Evolutionary conservation across 257 asterid species (phyloP).

Genomic region (Asclepias syriaca): DNA sequence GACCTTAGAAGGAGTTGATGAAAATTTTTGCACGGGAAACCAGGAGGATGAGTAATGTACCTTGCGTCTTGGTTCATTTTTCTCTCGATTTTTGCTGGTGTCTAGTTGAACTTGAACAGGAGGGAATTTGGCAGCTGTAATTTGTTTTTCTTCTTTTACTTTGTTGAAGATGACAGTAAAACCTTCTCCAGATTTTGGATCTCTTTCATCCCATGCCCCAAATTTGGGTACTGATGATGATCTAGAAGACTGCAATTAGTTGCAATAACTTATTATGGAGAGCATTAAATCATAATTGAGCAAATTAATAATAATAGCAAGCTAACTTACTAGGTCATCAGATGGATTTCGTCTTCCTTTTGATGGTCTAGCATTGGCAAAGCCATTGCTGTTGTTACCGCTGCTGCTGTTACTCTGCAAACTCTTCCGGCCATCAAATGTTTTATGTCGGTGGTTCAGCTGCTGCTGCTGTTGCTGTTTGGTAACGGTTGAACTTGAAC

Average conservation of each 20-base stretch:
- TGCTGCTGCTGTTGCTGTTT: conserved; percentile 5
- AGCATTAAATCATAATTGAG: background rate
- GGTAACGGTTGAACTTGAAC: background rate
- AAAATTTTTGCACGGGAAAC: background rate
- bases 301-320: background rate
- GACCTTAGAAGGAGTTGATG: background rate
- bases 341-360: conserved; percentile 19
- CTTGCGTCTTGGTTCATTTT: conserved; percentile 19
- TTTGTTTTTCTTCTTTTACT: conserved; percentile 72
- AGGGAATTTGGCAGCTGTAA: conserved; percentile 55
- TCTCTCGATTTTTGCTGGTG: conserved; percentile 14
- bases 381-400: conserved; percentile 16
- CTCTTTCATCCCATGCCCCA: conserved; percentile 72
- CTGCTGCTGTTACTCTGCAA: conserved; percentile 12
- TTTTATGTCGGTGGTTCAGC: conserved; percentile 17
- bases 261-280: background rate
- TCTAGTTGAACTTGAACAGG: conserved; percentile 32
- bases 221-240: conserved; percentile 72
- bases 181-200: conserved; percentile 67
- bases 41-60: background rate
- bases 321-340: conserved; percentile 49
- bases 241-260: conserved; percentile 37
- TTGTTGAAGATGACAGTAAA: conserved; percentile 70
- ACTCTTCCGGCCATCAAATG: conserved; percentile 25
- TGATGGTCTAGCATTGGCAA: conserved; percentile 5